A percentile compares a stretch with the other conserved stretches of the same genome.
These are phyloP conservation scores for Eucalyptus regnans DNA, from an alignment of 345 rosid species.

Conservation along the genomic window DNA sequence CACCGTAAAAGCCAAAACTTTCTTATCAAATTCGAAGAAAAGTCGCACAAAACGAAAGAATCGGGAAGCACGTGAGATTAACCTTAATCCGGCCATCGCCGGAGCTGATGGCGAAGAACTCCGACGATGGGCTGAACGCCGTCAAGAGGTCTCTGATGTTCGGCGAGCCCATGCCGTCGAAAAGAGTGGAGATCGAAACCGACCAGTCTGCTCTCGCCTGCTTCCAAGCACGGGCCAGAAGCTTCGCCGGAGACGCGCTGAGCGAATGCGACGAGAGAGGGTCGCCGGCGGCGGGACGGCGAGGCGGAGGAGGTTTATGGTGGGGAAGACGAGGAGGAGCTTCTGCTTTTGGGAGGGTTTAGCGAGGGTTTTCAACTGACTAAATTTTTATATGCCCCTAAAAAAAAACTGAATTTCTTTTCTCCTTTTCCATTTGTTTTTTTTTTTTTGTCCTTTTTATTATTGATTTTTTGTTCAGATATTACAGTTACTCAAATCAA, in stretches of 20 bases:
- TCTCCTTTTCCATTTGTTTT: no score
- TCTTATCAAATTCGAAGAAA: neutral
- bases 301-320: neutral
- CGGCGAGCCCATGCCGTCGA: constrained; percentile 33
- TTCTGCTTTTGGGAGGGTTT: neutral
- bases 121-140: no score
- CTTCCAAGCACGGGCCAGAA: neutral
- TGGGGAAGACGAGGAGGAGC: neutral
- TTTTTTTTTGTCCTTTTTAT: neutral
- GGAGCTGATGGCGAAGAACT: no score
- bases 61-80: neutral
- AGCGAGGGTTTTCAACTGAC: neutral
- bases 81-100: constrained; percentile 36
- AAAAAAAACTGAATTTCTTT: no score
- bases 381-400: no score
- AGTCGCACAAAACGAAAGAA: neutral
- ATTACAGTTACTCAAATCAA: neutral
- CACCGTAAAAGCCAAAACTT: neutral
- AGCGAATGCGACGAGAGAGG: neutral
- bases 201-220: no score
- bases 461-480: neutral
- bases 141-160: constrained; percentile 7
- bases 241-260: neutral
- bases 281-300: neutral
- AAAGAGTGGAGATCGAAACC: neutral